Evolutionary conservation across 768 basidiomycete genomes (phyloP), one percentile per base, ranked within the genome.

Genomic region (Pilatotrama ljubarskyi): DNA sequence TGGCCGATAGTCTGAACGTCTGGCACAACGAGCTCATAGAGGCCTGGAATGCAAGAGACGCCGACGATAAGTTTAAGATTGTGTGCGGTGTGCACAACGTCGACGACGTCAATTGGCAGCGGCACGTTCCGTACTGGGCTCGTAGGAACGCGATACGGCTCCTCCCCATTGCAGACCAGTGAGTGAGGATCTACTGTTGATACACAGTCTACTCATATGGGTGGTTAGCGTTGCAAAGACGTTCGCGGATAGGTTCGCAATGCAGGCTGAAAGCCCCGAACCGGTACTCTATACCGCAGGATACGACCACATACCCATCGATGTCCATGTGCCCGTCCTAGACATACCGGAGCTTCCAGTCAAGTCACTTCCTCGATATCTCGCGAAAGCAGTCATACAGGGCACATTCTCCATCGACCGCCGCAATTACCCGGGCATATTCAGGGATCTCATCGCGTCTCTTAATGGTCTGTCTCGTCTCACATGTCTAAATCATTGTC

Each of bases 61-160:
- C 56, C 1, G 66, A 64, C 17, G 72, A 73, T 55, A 80, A 78
- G 60, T 80, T 80, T 65, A 68, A 74, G 49, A 61, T 79, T 35
- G 73, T 76, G n/a, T 80, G 78, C 66, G 73, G 76, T 26, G 76
- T 78, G 0, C 78, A 80, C 55, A 72, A 78, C 55, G 66, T 71
- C 17, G 58, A 58, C 55, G 75, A 64, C 43, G 38, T 51, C 13
- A 47, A 47, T 3, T 78, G 74, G 73, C 76, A 75, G 47, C 61
- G 36, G 7, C 46, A 63, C 18, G 76, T 77, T 17, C 59, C 72
- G 17, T 70, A 73, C 47, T 80, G 78, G 77, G 64, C 76, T 29
- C 70, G 70, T 37, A 67, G 76, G 22, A 67, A 70, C 36, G 76
- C 78, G 14, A 71, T 79, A 22, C 73, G 77, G 4, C 58, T 78